These are phyloP conservation scores for Suillus subaureus DNA, from an alignment of 768 basidiomycete genomes.

Conservation along the genomic window DNA sequence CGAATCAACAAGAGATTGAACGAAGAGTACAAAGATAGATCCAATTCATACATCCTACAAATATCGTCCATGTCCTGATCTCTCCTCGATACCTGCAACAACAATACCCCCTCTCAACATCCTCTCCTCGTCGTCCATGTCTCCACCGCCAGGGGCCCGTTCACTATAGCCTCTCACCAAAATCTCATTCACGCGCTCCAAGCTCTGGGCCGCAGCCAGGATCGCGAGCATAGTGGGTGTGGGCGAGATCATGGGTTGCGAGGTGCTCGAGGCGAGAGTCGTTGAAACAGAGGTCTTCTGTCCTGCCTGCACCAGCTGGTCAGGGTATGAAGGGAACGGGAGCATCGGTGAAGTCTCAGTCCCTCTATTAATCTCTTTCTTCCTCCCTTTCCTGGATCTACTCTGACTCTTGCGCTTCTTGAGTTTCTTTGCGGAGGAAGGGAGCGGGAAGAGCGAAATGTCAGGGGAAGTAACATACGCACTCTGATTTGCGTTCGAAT, in stretches of 20 bases:
- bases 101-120: background rate
- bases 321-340: constrained; percentile 27
- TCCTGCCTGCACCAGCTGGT: constrained; percentile 8
- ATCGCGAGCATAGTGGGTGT: constrained; percentile 27
- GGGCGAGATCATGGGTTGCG: constrained; percentile 18
- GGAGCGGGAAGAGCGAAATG: constrained; percentile 21
- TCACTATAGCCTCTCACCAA: constrained; percentile 37
- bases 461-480: constrained; percentile 14
- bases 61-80: background rate
- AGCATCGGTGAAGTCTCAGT: constrained; percentile 16
- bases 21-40: background rate
- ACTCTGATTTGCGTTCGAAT: background rate
- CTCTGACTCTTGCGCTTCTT: constrained; percentile 12
- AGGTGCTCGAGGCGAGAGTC: constrained; percentile 8
- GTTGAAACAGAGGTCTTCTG: constrained; percentile 13
- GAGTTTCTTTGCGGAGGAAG: constrained; percentile 14
- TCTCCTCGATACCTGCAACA: background rate
- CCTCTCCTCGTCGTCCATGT: constrained; percentile 11
- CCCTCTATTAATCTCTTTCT: background rate
- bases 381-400: background rate
- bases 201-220: constrained; percentile 25
- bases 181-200: constrained; percentile 38
- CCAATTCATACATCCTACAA: background rate
- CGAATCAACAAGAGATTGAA: background rate
- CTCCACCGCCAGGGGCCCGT: background rate